Base-by-base conservation (phyloP, 768 basidiomycete genomes). In the Tremella yokohamensis region DNA sequence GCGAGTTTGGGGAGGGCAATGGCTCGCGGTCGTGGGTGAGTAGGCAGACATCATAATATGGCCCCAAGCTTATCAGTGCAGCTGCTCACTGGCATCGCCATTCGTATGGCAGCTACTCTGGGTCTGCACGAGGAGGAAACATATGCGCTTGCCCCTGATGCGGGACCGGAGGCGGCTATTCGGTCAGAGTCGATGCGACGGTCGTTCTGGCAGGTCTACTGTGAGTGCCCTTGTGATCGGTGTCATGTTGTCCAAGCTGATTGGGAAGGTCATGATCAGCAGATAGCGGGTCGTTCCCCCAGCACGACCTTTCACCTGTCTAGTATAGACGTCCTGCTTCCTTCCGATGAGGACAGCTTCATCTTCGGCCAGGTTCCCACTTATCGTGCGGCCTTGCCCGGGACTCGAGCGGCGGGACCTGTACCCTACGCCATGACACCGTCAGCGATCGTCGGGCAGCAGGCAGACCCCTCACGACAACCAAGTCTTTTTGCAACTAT, bases 1-100 rank as follows among this genome's bases (percentile, higher is more conserved):
- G 29, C 13, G 49, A 58, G 29, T 58, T 58, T 37, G 57, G 57
- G n/a, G 57, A 58, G 38, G 57, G 57, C 2, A 39, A 58, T 25
- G 57, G 57, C 8, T 39, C 49, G 8, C 49, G 57, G n/a, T 52
- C 49, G 1, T 58, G 57, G 57, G 57, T 58, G 37, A 25, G 57
- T 24, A 34, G 11, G 29, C 29, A 34, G 29, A 4, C 6, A 25
- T 58, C 22, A 56, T 34, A 42, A 11, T 45, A 15, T 4, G 22
- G 15, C 42, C 15, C n/a, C 7, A 22, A 20, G 49, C 49, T 50
- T 6, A 50, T 3, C n/a, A 6, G 4, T 34, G 11, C 40, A 54
- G 52, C 19, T 54, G n/a, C 18, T 54, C 2, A 39, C 40, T 18
- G 52, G 52, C 18, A 44, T 54, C 13, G 52, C 39, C 3, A 54